Evolutionary conservation across 306 rosid species (phyloP), one percentile per base, ranked within the genome.

Genomic region (Quercus ilex): DNA sequence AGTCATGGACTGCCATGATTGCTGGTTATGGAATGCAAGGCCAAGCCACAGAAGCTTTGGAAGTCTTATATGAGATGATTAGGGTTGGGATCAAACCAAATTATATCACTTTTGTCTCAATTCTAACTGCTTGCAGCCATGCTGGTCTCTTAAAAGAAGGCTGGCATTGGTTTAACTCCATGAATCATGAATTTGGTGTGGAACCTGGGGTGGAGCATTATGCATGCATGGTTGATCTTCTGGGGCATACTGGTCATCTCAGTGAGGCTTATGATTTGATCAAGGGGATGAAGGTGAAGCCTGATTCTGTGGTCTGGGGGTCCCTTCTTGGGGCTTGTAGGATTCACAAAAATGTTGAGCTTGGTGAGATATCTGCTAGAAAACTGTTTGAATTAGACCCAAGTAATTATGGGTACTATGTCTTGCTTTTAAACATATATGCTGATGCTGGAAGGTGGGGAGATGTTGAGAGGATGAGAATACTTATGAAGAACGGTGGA

Each of bases 1-100:
- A 85, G 80, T 85, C 92, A 15, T 93, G 96, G 96, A 91, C 92
- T 20, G 91, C 91, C 68, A 84, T 91, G 94, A 30, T 93, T 69
- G 75, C 92, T 77, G 94, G 96, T 81, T 92, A 92, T 70, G 92
- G 97, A 79, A 93, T 88, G 94, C 94, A 91, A 69, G 97, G 97
- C 67, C 81, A 55, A 58, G 89, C 88, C 55, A 84, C 81, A 81
- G 92, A 89, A 62, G 91, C 91, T 64, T 71, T 93, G 78, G 87
- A 91, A 78, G 74, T 88, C 72, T 91, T 93, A 85, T 81, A 83
- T 56, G 60, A 56, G 81, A 92, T 90, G 96, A 75, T 85, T 74
- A 77, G 73, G 46, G 80, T 87, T 31, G 85, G 90, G 13, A 79
- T 88, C 76, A 83, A 81, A 74, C 96, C 97, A 4, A 91, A 88